Percentiles rank a stretch among this genome's conserved stretches.
phyloP scores from a whole-genome alignment of 2,329 filamentous ascomycete genomes.

The Trichocomaceae sp. region DNA sequence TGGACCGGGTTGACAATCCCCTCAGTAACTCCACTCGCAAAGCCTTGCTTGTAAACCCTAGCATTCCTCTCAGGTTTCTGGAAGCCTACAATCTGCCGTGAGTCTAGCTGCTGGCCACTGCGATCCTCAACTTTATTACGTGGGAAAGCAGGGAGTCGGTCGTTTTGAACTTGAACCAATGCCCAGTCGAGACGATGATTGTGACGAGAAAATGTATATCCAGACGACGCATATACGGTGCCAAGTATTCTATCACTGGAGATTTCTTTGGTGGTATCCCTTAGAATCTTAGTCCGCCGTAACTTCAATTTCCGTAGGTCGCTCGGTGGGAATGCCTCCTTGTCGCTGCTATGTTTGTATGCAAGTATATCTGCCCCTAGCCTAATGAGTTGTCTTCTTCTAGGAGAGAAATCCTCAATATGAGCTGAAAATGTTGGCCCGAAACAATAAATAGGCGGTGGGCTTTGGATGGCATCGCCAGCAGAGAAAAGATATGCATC shows the following conservation, averaged over 20 bases:
- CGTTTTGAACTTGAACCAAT: constrained; percentile 3
- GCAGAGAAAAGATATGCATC: not conserved
- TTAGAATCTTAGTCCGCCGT: not conserved
- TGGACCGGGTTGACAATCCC: constrained; percentile 6
- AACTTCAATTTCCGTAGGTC: not conserved
- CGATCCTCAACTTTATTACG: constrained; percentile 3
- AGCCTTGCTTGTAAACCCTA: constrained; percentile 6
- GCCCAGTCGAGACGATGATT: constrained; percentile 10
- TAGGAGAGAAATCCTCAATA: not conserved
- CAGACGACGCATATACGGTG: constrained; percentile 6
- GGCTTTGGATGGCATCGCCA: not conserved
- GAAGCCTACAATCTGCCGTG: constrained; percentile 1
- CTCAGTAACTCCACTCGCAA: not conserved
- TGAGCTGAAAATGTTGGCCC: not conserved
- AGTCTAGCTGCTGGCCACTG: not conserved
- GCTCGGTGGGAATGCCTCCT: not conserved
- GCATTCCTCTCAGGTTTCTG: not conserved
- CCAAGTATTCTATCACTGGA: not conserved
- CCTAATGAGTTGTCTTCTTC: not conserved
- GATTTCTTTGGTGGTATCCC: not conserved
- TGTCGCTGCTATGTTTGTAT: not conserved
- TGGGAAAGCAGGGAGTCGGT: not conserved
- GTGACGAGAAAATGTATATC: constrained; percentile 4
- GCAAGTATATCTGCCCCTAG: constrained; percentile 4
- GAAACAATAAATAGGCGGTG: not conserved